These are phyloP conservation scores for Penicillium sp. DNA, from an alignment of 2,329 filamentous ascomycete genomes.

Conservation along the genomic window DNA sequence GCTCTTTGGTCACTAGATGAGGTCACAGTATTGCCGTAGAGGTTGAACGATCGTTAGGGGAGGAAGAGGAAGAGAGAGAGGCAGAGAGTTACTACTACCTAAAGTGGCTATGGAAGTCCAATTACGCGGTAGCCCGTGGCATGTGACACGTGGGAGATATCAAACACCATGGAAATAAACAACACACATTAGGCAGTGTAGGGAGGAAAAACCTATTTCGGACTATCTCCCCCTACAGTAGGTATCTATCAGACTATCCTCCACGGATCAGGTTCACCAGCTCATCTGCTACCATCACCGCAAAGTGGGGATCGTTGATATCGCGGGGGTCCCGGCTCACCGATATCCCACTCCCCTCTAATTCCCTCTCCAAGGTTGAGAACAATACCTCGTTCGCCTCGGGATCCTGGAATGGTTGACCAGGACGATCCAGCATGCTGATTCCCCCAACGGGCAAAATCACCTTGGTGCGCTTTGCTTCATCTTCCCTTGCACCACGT, in stretches of 20 bases:
- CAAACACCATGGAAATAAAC: too few species aligned
- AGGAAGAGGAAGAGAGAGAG: too few species aligned
- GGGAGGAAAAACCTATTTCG: too few species aligned
- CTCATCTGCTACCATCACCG: slow-evolving; percentile 24
- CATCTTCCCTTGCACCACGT: slow-evolving; percentile 34
- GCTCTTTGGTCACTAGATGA: too few species aligned
- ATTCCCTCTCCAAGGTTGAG: slow-evolving; percentile 46
- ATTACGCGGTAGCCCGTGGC: too few species aligned
- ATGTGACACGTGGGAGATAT: too few species aligned
- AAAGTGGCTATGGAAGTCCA: too few species aligned
- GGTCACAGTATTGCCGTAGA: too few species aligned
- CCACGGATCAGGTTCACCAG: slow-evolving; percentile 20
- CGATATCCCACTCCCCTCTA: slow-evolving; percentile 49
- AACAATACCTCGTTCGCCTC: slow-evolving; percentile 50
- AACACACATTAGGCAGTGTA: too few species aligned
- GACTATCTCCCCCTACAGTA: too few species aligned
- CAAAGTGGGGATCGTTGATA: slow-evolving; percentile 35
- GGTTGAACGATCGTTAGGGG: too few species aligned
- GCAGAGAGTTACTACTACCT: too few species aligned
- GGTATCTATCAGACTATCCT: not conserved
- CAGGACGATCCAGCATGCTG: slow-evolving; percentile 57
- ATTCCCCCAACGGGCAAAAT: slow-evolving; percentile 59
- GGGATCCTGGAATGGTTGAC: slow-evolving; percentile 52
- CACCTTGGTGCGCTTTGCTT: slow-evolving; percentile 33
- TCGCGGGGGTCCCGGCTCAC: slow-evolving; percentile 47